phyloP scores from a whole-genome alignment of 441 rosid genomes.

The Eruca vesicaria region DNA sequence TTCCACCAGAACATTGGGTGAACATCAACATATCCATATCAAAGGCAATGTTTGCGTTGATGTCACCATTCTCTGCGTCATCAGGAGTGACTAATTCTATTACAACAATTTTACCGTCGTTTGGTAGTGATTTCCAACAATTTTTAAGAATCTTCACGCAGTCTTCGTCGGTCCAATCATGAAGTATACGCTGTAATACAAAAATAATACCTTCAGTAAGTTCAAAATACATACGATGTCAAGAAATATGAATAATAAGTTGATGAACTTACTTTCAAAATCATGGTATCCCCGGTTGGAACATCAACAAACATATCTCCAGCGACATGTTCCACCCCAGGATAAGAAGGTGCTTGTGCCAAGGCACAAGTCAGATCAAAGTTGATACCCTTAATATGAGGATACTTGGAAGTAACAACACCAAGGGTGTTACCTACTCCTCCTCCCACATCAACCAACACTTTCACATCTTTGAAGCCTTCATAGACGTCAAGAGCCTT shows the following conservation, averaged over 20 bases:
- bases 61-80: constrained; percentile 20
- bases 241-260: not conserved
- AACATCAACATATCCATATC: constrained; percentile 37
- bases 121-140: constrained; percentile 34
- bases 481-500: constrained; percentile 29
- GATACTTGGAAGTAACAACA: constrained; percentile 35
- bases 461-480: constrained; percentile 28
- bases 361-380: constrained; percentile 25
- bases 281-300: constrained; percentile 33
- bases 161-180: constrained; percentile 38
- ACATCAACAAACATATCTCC: constrained; percentile 39
- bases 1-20: constrained; percentile 28
- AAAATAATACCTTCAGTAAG: not conserved
- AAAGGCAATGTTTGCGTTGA: constrained; percentile 31
- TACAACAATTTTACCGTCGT: constrained; percentile 38
- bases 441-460: constrained; percentile 38
- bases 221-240: not conserved
- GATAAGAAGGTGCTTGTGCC: constrained; percentile 27
- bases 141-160: constrained; percentile 34
- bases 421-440: constrained; percentile 35
- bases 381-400: constrained; percentile 35
- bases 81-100: constrained; percentile 34
- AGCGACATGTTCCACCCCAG: constrained; percentile 20
- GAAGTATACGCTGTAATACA: constrained; percentile 37
- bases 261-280: constrained; percentile 26